A percentile compares a stretch with the other conserved stretches of the same genome.
These are phyloP conservation scores for Fagopyrum homotropicum DNA, from an alignment of 148 eudicot genomes.

Conservation along the genomic window DNA sequence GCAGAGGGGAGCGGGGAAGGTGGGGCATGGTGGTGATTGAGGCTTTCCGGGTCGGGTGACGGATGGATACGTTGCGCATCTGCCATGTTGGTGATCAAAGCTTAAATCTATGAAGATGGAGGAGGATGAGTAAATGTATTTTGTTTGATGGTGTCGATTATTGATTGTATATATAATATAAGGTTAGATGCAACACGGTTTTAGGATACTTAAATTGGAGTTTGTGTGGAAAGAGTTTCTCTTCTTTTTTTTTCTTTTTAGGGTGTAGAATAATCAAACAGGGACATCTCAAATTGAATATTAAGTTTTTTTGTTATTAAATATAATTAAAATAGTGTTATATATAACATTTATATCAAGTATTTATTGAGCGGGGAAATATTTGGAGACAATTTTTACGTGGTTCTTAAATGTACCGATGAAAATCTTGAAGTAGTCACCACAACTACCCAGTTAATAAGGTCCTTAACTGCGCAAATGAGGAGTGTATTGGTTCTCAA, in stretches of 20 bases:
- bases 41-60: not conserved
- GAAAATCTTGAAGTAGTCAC: too few species aligned
- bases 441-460: too few species aligned
- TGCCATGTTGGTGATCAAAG: not conserved
- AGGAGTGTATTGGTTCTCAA: too few species aligned
- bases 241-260: too few species aligned
- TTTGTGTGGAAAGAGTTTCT: too few species aligned
- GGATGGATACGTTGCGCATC: constrained; percentile 3
- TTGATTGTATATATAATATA: not conserved
- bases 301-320: not conserved
- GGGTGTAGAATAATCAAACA: too few species aligned
- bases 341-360: too few species aligned
- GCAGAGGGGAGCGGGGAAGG: not conserved
- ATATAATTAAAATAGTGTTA: not conserved
- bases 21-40: not conserved
- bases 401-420: too few species aligned
- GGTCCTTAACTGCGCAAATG: too few species aligned
- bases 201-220: not conserved
- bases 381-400: too few species aligned
- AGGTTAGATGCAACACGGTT: not conserved
- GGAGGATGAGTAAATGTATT: not conserved
- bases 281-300: too few species aligned
- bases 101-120: not conserved
- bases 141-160: not conserved
- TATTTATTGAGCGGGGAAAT: too few species aligned